Conservation (phyloP, 192 early-diverging fungal genomes). For the Podila epicladia region DNA sequence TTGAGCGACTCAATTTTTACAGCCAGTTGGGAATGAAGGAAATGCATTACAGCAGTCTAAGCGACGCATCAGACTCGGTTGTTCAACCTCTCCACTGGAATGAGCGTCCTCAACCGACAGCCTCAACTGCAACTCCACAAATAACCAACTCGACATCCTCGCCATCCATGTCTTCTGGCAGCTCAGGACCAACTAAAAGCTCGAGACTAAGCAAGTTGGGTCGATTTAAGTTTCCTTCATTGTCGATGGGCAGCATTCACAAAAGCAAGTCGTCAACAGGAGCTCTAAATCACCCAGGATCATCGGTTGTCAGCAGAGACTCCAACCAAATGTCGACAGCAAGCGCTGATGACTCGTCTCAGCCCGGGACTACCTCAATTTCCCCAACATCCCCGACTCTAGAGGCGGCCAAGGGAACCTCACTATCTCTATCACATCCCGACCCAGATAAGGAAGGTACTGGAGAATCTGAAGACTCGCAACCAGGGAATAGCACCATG, state of each 20-base stretch:
- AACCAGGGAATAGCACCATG: background rate
- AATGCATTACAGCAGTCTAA: constrained; percentile 1
- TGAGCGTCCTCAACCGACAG: background rate
- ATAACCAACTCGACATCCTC: background rate
- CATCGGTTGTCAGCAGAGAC: too few relatives aligned
- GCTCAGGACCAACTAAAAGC: background rate
- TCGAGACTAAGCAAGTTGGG: constrained; percentile 15
- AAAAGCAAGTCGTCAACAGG: constrained; percentile 10
- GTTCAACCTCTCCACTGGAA: constrained; percentile 7
- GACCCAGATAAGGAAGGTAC: too few relatives aligned
- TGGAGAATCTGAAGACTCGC: too few relatives aligned
- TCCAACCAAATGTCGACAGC: too few relatives aligned
- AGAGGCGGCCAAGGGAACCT: too few relatives aligned
- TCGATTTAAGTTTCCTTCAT: constrained; percentile 37
- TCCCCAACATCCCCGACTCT: too few relatives aligned
- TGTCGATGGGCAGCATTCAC: constrained; percentile 27
- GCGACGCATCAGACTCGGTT: background rate
- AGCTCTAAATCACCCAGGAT: background rate
- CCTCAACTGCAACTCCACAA: background rate
- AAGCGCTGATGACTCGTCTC: too few relatives aligned
- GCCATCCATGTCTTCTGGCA: background rate
- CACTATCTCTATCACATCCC: too few relatives aligned
- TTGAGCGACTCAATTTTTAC: constrained; percentile 11
- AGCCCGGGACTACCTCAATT: too few relatives aligned
- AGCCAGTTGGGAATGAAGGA: constrained; percentile 17